Evolutionary conservation across 768 basidiomycete genomes (phyloP), one percentile per base, ranked within the genome.

Genomic region (Galerina sulciceps): DNA sequence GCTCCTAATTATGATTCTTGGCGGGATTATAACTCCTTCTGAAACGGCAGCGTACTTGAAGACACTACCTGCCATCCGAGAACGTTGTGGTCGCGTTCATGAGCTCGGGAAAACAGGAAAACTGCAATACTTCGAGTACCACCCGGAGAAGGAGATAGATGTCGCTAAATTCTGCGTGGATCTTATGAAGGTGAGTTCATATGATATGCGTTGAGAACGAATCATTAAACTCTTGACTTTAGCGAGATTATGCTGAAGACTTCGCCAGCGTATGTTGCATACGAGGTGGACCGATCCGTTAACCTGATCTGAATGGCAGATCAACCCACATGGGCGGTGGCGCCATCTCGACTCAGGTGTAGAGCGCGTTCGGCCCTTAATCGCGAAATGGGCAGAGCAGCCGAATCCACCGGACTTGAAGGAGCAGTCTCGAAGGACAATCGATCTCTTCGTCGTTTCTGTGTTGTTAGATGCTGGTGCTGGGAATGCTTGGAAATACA

Each of bases 381-480:
- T 91, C 17, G 66, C 71, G 0, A 73, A 79, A 41, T 93, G 91
- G 91, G 72, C 76, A 0, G 60, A 75, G 0, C 69, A 74, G 0
- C 55, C 60, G 2, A 69, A 73, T 50, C 71, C 79, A 3, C 76
- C 83, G 5, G 80, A 84, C 64, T 58, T 68, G 1, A 83, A 78
- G 53, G 88, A 95, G 66, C 81, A 83, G 42, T 82, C 87, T 51
- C 85, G 87, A 57, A 83, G 94, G 1, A 79, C 94, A 35, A 80
- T 99, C 69, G 96, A 99, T 74, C 84, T 97, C 40, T 96, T 95
- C 76, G 76, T 89, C 20, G 90, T 93, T 31, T 94, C 94, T 10
- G 96, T 99, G 8, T 81, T 99, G 13, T 85, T 99, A 36, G 96
- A 99, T 66, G 96, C 96, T 0, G 96, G 96, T 1, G 96, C 96